Base-by-base conservation (phyloP, 179 eudicot species). In the Heliamphora ciliata region DNA sequence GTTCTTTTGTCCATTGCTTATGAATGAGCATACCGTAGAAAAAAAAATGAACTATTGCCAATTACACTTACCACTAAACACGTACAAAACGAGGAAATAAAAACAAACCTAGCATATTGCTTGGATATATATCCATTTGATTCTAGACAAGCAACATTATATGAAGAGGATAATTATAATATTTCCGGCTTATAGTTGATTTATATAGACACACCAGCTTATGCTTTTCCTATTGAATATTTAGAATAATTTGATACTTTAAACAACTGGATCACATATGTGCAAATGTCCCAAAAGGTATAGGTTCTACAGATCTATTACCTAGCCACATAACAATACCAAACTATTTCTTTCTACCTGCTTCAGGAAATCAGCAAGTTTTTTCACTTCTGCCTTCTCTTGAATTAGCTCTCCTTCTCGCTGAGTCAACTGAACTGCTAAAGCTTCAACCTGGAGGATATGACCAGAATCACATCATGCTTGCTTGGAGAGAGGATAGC, bases 391-490 rank as follows among this genome's bases (percentile, higher is more conserved):
- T 60, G 91, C 92, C 88, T 94, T 96, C 84, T 96, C 99, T 80
- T 91, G 96, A 86, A 96, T 86, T 79, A 96, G 87, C 83, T 96
- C 99, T 64, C 99, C 99, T 90, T 96, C 99, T 75, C 97, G 90
- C 75, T 94, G 91, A 77, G 97, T 89, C 90, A 96, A 87, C 83
- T 96, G 95, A 79, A 96, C 93, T 56, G 98, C 98, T 85, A 96
- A 89, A 79, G 98, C 98, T 88, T 96, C 99, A 82, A 96, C 99
- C 99, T 96, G 88, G 47, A 81, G 64, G 74, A 31, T 60, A 44
- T 54, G 70, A 64, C 68, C 9, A 31, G 64, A 77, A 48, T 78
- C 13, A 76, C 48, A 56, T 50, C 17, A 67, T 64, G 70, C 18
- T 73, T 11, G 50, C 69, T 24, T 78, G 13, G 80, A 64, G 80